Evolutionary conservation across 176 grass and related monocot species (phyloP).

Genomic region (Thalia dealbata): DNA sequence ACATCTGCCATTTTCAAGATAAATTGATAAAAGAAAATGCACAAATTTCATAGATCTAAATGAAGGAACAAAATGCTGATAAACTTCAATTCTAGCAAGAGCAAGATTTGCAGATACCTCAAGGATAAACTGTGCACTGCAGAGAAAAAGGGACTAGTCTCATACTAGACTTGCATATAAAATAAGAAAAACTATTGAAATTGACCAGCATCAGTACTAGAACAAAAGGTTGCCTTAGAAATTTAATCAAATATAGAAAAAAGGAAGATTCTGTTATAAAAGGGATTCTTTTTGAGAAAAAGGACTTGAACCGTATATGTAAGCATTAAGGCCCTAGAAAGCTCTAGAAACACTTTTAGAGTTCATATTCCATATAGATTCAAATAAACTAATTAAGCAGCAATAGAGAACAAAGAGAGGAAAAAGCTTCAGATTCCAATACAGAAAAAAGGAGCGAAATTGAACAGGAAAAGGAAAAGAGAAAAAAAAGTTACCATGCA

Average conservation of each 20-base stretch:
- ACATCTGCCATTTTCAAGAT: constrained; percentile 9
- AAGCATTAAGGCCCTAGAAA: not conserved
- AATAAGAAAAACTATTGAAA: not conserved
- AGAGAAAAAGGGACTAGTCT: not conserved
- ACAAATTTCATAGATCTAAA: not conserved
- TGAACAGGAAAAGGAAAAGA: not conserved
- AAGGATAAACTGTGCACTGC: not conserved
- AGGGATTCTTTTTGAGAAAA: not conserved
- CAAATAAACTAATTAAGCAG: not conserved
- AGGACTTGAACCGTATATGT: not conserved
- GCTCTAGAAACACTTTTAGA: not conserved
- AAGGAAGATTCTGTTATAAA: not conserved
- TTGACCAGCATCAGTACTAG: too few relatives aligned
- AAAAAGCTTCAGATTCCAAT: not conserved
- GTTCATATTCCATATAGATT: not conserved
- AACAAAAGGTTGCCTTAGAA: not conserved
- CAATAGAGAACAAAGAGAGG: not conserved
- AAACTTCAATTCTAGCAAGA: too few relatives aligned
- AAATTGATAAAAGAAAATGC: not conserved
- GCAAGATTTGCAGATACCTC: not conserved
- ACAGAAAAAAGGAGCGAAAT: not conserved
- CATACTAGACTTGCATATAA: not conserved
- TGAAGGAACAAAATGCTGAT: not conserved
- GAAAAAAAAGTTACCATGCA: constrained; percentile 14
- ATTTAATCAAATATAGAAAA: not conserved